A percentile compares a stretch with the other conserved stretches of the same genome.
Conservation (phyloP, 345 rosid species). For the Dimocarpus longan region DNA sequence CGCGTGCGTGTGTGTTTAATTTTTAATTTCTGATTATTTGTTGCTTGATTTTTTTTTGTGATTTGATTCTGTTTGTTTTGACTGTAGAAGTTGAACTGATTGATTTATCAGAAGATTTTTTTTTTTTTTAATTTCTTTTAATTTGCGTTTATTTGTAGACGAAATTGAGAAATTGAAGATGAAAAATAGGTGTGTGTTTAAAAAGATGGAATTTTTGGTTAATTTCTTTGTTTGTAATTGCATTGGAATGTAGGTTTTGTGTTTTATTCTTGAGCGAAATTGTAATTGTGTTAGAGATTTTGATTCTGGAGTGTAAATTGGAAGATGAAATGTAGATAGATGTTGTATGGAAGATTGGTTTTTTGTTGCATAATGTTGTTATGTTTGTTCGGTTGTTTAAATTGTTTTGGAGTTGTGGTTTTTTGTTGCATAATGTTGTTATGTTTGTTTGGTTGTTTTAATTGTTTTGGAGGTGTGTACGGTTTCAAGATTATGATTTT, state of each 20-base stretch:
- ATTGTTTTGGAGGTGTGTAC: background rate
- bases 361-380: background rate
- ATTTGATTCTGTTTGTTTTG: conserved; percentile 17
- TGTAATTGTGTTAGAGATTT: background rate
- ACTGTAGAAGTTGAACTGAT: conserved; percentile 4
- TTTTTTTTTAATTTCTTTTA: background rate
- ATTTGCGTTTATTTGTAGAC: background rate
- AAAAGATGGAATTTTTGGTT: no score
- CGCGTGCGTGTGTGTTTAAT: background rate
- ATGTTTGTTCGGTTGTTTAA: background rate
- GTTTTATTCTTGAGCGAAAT: background rate
- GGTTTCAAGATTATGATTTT: background rate
- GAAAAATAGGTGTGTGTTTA: background rate
- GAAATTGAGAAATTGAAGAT: background rate
- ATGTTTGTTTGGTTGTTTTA: background rate
- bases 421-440: background rate
- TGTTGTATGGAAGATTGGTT: background rate
- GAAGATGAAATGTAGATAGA: background rate
- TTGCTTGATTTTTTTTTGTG: background rate
- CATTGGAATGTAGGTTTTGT: no score
- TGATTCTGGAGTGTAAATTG: background rate
- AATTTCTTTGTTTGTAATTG: background rate
- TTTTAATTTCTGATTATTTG: background rate
- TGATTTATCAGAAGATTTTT: background rate
- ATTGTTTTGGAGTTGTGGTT: background rate